These are phyloP conservation scores for Cutaneotrichosporon arboriforme DNA, from an alignment of 1,284 basidiomycete species.

Conservation along the genomic window DNA sequence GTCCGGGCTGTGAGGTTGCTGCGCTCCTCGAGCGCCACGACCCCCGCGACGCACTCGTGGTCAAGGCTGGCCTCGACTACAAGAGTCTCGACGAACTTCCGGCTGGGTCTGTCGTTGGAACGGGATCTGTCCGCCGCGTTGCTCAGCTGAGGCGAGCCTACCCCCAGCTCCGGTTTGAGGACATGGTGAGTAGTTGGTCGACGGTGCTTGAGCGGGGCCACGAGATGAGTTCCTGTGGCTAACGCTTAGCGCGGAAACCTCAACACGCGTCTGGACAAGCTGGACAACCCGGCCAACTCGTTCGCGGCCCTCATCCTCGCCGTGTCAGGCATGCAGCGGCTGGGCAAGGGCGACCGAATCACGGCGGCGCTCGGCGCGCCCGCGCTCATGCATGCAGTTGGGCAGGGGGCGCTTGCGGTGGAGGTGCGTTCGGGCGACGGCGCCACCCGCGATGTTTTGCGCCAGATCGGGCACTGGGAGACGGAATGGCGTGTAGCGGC, in stretches of 20 bases:
- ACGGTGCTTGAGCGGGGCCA: no score
- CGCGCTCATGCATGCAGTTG: conserved; percentile 79
- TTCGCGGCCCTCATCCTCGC: conserved; percentile 90
- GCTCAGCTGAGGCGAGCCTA: conserved; percentile 81
- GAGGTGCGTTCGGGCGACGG: conserved; percentile 75
- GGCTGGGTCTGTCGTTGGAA: conserved; percentile 83
- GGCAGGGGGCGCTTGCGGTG: conserved; percentile 85
- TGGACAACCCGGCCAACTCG: conserved; percentile 73
- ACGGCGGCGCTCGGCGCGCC: conserved; percentile 71
- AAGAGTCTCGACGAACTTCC: conserved; percentile 78
- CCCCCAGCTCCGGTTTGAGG: conserved; percentile 75
- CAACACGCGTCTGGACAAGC: conserved; percentile 80
- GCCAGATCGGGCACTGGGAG: conserved; percentile 64
- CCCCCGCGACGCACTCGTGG: conserved; percentile 81
- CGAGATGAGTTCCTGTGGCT: no score
- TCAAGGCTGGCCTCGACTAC: conserved; percentile 71
- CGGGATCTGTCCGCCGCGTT: conserved; percentile 85
- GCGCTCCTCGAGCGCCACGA: conserved; percentile 84
- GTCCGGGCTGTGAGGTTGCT: conserved; percentile 76
- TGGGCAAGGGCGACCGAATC: conserved; percentile 70
- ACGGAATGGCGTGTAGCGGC: conserved; percentile 71
- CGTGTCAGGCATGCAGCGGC: conserved; percentile 83
- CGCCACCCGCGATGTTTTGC: conserved; percentile 60
- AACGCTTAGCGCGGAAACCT: conserved; percentile 56
- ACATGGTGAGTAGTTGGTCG: conserved; percentile 70